Evolutionary conservation across 148 eudicot species (phyloP).

Genomic region (Fagopyrum tataricum): DNA sequence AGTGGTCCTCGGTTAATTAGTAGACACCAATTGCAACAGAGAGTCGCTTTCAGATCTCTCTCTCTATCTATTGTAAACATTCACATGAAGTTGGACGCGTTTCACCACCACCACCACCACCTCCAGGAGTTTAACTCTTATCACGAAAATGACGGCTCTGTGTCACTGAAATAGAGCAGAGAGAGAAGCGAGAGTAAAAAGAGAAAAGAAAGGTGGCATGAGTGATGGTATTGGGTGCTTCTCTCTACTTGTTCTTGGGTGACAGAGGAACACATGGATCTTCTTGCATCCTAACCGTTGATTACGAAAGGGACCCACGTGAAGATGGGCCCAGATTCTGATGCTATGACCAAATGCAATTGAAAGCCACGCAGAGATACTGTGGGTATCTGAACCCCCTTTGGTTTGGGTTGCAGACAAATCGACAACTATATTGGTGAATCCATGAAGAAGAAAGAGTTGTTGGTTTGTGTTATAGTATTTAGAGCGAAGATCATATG

Average conservation of each 20-base stretch:
- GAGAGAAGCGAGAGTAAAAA: neutral
- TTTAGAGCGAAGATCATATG: neutral
- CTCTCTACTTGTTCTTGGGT: neutral
- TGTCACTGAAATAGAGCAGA: slow-evolving; percentile 9
- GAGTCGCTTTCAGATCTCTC: slow-evolving; percentile 23
- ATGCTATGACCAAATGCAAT: slow-evolving; percentile 12
- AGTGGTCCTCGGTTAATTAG: slow-evolving; percentile 19
- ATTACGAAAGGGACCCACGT: slow-evolving; percentile 22
- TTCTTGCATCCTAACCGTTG: slow-evolving; percentile 27
- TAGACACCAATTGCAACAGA: slow-evolving; percentile 16
- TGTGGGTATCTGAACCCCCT: neutral
- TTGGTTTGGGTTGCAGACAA: neutral
- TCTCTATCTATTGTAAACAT: slow-evolving; percentile 13
- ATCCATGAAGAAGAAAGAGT: no score
- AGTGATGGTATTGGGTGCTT: neutral
- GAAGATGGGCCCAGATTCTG: slow-evolving; percentile 15
- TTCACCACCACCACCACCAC: slow-evolving; percentile 4
- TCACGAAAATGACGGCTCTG: slow-evolving; percentile 23
- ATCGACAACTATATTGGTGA: neutral
- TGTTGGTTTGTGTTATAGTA: neutral
- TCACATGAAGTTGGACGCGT: slow-evolving; percentile 32
- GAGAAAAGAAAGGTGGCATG: neutral
- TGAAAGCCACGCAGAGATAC: slow-evolving; percentile 18
- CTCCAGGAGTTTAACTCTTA: slow-evolving; percentile 12
- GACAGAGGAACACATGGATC: slow-evolving; percentile 10